phyloP scores from a whole-genome alignment of 805 yeast species.

The Myxozyma vanderwaltii region DNA sequence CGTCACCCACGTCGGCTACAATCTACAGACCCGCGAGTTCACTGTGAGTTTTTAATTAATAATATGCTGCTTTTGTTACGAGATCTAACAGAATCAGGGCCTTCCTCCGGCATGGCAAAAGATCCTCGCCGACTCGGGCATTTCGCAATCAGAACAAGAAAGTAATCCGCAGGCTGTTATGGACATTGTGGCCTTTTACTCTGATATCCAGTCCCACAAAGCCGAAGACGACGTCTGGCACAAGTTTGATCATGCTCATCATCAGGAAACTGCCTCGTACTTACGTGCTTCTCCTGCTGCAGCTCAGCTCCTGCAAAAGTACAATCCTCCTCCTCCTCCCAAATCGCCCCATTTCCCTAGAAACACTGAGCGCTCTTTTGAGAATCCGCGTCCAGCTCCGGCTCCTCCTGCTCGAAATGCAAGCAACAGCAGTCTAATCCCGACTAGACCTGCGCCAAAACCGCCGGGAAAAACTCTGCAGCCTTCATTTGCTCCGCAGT shows the following conservation, averaged over 20 bases:
- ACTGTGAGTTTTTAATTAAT: constrained; percentile 37
- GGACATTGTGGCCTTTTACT: constrained; percentile 78
- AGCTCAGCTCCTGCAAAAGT: constrained; percentile 1
- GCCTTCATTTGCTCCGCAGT: not conserved
- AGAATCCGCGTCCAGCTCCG: constrained; percentile 37
- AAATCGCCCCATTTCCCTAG: constrained; percentile 34
- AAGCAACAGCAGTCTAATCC: constrained; percentile 16
- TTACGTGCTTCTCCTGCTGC: constrained; percentile 18
- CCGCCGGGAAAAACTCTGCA: constrained; percentile 27
- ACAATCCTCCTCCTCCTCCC: constrained; percentile 11
- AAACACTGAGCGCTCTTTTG: constrained; percentile 33
- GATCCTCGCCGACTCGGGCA: constrained; percentile 73
- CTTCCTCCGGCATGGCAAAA: constrained; percentile 84
- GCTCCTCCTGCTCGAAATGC: constrained; percentile 28
- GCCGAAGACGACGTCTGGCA: constrained; percentile 38
- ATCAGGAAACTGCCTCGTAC: constrained; percentile 9
- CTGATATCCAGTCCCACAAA: constrained; percentile 39
- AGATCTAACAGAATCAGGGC: no score
- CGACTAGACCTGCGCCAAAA: constrained; percentile 41
- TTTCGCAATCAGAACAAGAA: constrained; percentile 73
- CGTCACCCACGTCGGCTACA: constrained; percentile 83
- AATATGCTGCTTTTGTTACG: not conserved
- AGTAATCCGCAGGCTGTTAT: constrained; percentile 83
- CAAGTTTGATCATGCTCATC: constrained; percentile 34
- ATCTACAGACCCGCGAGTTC: constrained; percentile 70